Evolutionary conservation across 2,329 filamentous ascomycete genomes (phyloP), one percentile per base, ranked within the genome.

Genomic region (Xylariaceae sp.): DNA sequence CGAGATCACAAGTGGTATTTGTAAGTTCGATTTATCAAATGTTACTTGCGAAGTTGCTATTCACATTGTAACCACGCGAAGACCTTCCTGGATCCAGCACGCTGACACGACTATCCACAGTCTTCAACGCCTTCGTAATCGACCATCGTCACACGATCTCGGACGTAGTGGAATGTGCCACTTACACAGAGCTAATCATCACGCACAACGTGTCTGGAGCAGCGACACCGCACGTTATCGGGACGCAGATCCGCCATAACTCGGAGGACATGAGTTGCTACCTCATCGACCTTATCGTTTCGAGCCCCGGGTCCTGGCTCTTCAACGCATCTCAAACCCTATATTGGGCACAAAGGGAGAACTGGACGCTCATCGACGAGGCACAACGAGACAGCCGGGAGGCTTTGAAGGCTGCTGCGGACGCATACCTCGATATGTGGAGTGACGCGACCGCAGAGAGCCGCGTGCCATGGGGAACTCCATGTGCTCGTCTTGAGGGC

Each of bases 381-480:
- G 63, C 31, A 9, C 51, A 60, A 50, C 63, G 60, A 1, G 62
- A 67, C 54, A 51, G 51, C 2, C 63, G 70, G 2, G 65, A 61
- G 31, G 31, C 51, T 0, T 60, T 73, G 33, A 57, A 63, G 54
- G 46, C 49, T 2, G 66, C 70, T 1, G 69, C 66, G 2, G 70
- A 73, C 52, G 69, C 69, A 5, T 71, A 72, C 55, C 58, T 71
- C 17, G 65, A 69, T 51, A 64, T 72, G 60, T 72, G 69, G 66
- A 63, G 48, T 49, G 65, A 67, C 61, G 58, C 55, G 50, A 66
- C 56, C 41, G 65, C 67, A 1, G 45, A 57, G 17, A 59, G 60
- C 22, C 56, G 62, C 2, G 65, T 72, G 10, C 68, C 69, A 1
- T 72, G 67, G 67, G 69, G 67, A 36, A 66, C 64, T 22, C 69